Percentiles rank a stretch among this genome's conserved stretches.
phyloP scores from a whole-genome alignment of 139 green algal genomes.

The Coccomyxa sp. region DNA sequence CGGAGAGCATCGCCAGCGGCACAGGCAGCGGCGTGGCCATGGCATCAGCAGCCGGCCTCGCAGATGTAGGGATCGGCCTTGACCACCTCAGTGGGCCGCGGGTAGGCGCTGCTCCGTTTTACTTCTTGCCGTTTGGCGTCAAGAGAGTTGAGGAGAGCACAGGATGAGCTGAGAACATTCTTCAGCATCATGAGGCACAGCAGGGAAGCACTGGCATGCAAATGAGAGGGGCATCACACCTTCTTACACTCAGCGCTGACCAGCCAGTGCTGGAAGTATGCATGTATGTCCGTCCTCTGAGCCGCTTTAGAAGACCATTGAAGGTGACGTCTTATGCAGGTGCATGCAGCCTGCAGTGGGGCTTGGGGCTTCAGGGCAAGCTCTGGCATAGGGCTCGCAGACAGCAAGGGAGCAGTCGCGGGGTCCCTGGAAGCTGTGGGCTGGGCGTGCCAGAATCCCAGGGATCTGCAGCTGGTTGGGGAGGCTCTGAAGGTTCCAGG shows the following conservation, averaged over 20 bases:
- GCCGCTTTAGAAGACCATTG: not conserved
- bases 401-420: slow-evolving; percentile 2
- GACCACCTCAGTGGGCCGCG: slow-evolving; percentile 19
- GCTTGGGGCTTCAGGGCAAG: slow-evolving; percentile 5
- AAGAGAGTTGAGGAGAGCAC: no score
- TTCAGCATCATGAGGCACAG: no score
- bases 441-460: not conserved
- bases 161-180: no score
- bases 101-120: not conserved
- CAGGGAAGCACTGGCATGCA: no score
- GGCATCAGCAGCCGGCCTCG: slow-evolving; percentile 6
- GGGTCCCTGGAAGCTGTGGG: slow-evolving; percentile 12
- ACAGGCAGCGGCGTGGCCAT: slow-evolving; percentile 10
- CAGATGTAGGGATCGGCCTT: slow-evolving; percentile 4
- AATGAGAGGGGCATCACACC: no score
- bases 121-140: no score
- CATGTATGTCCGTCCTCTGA: not conserved
- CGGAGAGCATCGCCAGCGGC: not conserved
- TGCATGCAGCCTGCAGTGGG: slow-evolving; percentile 14
- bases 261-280: not conserved
- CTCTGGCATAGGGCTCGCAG: not conserved
- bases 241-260: not conserved
- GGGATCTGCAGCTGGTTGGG: not conserved
- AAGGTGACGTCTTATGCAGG: not conserved
- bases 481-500: slow-evolving; percentile 11